Percentiles rank a stretch among this genome's conserved stretches.
Conservation (phyloP, 192 early-diverging fungal species). For the Backusella mclennaniae region DNA sequence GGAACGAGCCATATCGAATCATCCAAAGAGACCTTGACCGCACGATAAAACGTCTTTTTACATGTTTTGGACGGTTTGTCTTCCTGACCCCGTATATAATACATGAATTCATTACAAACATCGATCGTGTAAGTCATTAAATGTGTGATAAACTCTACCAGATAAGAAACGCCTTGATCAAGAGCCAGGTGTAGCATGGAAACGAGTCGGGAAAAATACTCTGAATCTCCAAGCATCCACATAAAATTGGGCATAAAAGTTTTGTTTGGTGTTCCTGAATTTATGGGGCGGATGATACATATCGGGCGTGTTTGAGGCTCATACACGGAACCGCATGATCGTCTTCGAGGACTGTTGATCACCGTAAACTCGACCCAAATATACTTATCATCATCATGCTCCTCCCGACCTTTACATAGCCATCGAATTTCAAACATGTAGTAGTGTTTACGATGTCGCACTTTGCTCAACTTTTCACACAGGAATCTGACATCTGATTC, state of each 20-base stretch:
- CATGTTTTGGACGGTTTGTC: neutral
- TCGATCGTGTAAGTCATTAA: neutral
- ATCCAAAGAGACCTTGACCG: conserved; percentile 1
- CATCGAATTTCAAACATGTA: conserved; percentile 15
- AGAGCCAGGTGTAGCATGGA: neutral
- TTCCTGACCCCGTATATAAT: neutral
- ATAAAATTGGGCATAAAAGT: neutral
- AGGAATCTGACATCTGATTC: conserved; percentile 15
- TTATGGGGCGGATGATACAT: conserved; percentile 9
- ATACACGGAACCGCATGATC: neutral
- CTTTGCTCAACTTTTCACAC: conserved; percentile 3
- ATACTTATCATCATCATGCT: neutral
- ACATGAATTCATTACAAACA: conserved; percentile 1
- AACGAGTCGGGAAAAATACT: neutral
- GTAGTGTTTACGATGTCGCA: neutral
- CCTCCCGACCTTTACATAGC: neutral
- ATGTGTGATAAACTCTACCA: conserved; percentile 9
- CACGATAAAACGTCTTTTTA: neutral
- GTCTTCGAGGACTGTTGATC: conserved; percentile 4
- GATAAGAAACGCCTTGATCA: conserved; percentile 10
- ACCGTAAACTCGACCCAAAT: conserved; percentile 15
- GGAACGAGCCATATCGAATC: conserved; percentile 12
- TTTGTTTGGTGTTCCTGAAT: neutral
- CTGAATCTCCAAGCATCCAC: neutral
- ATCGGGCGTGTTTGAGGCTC: conserved; percentile 16